Evolutionary conservation across 192 early-diverging fungal species (phyloP).

Genomic region (Radiomyces spectabilis): DNA sequence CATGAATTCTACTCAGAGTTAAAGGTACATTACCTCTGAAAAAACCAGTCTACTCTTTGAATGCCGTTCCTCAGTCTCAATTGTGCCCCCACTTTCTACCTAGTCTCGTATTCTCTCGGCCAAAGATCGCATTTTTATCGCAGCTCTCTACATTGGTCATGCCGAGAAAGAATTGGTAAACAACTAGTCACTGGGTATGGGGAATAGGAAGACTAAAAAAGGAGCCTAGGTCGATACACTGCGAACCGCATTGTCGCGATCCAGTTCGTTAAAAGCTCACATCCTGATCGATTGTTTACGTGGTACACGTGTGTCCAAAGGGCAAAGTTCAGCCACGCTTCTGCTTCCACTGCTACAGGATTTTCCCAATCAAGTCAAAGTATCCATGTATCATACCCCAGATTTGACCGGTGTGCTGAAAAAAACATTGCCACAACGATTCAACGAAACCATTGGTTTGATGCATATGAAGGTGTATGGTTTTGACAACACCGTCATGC

Average conservation of each 20-base stretch:
- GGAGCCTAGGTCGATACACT: constrained; percentile 51
- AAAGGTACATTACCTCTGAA: constrained; percentile 25
- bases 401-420: constrained; percentile 64
- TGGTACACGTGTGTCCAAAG: constrained; percentile 57
- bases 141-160: constrained; percentile 86
- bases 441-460: constrained; percentile 90
- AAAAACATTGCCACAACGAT: constrained; percentile 68
- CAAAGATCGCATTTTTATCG: constrained; percentile 66
- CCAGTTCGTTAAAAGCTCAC: constrained; percentile 48
- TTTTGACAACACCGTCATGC: constrained; percentile 77
- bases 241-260: constrained; percentile 42
- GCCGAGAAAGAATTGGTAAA: constrained; percentile 71
- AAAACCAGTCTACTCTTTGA: background rate
- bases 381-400: constrained; percentile 87
- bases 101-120: constrained; percentile 65
- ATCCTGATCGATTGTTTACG: constrained; percentile 88
- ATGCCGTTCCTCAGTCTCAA: background rate
- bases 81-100: background rate
- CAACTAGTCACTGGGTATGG: background rate
- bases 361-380: constrained; percentile 54
- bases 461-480: constrained; percentile 93
- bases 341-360: constrained; percentile 54
- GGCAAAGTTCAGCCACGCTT: constrained; percentile 59
- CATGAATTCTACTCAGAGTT: constrained; percentile 40
- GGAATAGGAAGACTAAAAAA: background rate